Conservation (phyloP, 148 eudicot species). For the Camellia japonica region DNA sequence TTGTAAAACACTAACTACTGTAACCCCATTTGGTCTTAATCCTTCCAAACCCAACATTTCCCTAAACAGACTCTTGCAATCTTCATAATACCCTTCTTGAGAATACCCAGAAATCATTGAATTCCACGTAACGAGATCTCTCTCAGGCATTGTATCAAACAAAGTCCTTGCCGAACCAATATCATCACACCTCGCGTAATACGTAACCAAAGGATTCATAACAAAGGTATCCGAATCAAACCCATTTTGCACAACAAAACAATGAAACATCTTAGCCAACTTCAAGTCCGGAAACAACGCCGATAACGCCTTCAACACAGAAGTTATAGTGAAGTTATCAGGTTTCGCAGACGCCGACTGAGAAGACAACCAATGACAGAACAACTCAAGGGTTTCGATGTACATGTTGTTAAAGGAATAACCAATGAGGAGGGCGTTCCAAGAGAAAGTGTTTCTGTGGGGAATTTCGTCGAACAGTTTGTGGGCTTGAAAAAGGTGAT, state of each 20-base stretch:
- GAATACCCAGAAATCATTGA: constrained; percentile 58
- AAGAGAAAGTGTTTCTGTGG: constrained; percentile 44
- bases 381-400: constrained; percentile 36
- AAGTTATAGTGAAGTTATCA: constrained; percentile 48
- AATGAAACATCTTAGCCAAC: constrained; percentile 43
- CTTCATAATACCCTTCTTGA: constrained; percentile 52
- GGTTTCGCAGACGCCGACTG: constrained; percentile 24
- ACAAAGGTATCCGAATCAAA: constrained; percentile 56
- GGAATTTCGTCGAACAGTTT: too few species aligned
- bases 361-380: constrained; percentile 22
- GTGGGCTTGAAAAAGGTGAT: too few species aligned
- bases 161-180: constrained; percentile 44
- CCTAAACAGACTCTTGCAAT: constrained; percentile 46
- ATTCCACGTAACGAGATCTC: constrained; percentile 67
- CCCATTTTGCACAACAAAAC: constrained; percentile 41
- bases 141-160: constrained; percentile 44
- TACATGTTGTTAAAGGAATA: constrained; percentile 28
- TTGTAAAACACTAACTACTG: constrained; percentile 53
- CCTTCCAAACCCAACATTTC: constrained; percentile 33
- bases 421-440: constrained; percentile 55
- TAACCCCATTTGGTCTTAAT: constrained; percentile 44
- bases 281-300: constrained; percentile 29
- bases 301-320: constrained; percentile 52
- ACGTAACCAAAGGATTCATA: constrained; percentile 51
- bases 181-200: constrained; percentile 57